Base-by-base conservation (phyloP, 768 basidiomycete species). In the Mrakia frigida region DNA sequence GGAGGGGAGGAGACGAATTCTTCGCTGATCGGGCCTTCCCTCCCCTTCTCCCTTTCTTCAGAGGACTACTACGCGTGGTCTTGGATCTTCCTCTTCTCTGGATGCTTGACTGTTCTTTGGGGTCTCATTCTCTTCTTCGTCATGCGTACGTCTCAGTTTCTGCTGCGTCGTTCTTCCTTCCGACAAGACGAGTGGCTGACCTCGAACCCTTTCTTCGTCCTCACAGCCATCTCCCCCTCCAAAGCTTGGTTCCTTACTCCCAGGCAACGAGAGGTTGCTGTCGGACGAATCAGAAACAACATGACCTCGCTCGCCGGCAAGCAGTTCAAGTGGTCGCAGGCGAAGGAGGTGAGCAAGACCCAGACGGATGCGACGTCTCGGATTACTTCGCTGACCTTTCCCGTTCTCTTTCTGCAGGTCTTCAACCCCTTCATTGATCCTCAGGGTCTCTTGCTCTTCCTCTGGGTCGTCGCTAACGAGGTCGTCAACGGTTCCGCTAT, bases 381-480 rank as follows among this genome's bases (percentile, higher is more conserved):
- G n/a, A n/a, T 18, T 7, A 46, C 43, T 18, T 46, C 43, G 43
- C 43, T 46, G 7, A 7, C 43, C 18, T 18, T 46, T 18, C 7
- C 43, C 18, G 7, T 18, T 46, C 43, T 46, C 43, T 46, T 46
- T 18, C 43, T 18, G 7, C 43, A 7, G 18, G 79, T 78, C 41
- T 77, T 81, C 31, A 73, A 50, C 59, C 78, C 79, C 7, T 79
- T 79, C 78, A 78, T 77, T 53, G 80, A 81, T 59, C 78, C 79
- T n/a, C 80, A 81, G 74, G 80, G 80, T 14, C 76, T 79, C 72
- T 63, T 79, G 11, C 79, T 79, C 60, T 63, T 80, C 28, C 77
- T 81, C 71, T 76, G 79, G 67, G 70, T 76, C 23, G 75, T 79
- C 10, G 79, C 80, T 4, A 81, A 81, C 70, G 80, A 79, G 31